Evolutionary conservation across 768 basidiomycete genomes (phyloP).

Genomic region (Lyophyllum decastes): DNA sequence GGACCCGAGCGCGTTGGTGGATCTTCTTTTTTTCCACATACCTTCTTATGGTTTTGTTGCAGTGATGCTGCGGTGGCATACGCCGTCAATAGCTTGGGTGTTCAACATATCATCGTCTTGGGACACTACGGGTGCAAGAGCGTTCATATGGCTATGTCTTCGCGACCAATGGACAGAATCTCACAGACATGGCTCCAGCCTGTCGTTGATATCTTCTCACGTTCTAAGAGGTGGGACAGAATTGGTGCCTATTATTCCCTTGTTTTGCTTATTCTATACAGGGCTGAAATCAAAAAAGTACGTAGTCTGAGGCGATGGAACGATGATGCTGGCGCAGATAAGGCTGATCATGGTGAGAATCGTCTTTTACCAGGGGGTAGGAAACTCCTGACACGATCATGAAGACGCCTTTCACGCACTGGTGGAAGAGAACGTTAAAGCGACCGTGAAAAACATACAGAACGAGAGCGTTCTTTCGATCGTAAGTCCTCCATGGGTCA

Average conservation of each 20-base stretch:
- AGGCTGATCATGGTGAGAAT: conserved; percentile 9
- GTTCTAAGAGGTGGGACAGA: conserved; percentile 28
- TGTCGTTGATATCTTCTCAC: conserved; percentile 29
- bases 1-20: conserved; percentile 35
- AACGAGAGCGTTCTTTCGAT: conserved; percentile 36
- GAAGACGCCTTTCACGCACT: conserved; percentile 40
- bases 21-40: not conserved
- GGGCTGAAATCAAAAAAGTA: conserved; percentile 35
- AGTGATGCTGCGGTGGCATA: conserved; percentile 37
- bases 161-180: conserved; percentile 18
- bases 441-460: conserved; percentile 39
- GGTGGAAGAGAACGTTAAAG: conserved; percentile 52
- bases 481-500: conserved; percentile 17
- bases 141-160: conserved; percentile 31
- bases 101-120: conserved; percentile 38
- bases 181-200: conserved; percentile 34
- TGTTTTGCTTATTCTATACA: conserved; percentile 5
- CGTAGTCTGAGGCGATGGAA: conserved; percentile 31
- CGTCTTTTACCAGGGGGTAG: not conserved
- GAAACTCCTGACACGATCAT: not conserved
- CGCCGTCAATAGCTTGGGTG: conserved; percentile 32
- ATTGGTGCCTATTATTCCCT: not conserved
- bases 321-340: conserved; percentile 8
- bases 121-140: conserved; percentile 42
- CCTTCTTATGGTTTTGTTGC: not conserved